phyloP scores from a whole-genome alignment of 2,329 filamentous ascomycete genomes.

The Nemania bipapillata region DNA sequence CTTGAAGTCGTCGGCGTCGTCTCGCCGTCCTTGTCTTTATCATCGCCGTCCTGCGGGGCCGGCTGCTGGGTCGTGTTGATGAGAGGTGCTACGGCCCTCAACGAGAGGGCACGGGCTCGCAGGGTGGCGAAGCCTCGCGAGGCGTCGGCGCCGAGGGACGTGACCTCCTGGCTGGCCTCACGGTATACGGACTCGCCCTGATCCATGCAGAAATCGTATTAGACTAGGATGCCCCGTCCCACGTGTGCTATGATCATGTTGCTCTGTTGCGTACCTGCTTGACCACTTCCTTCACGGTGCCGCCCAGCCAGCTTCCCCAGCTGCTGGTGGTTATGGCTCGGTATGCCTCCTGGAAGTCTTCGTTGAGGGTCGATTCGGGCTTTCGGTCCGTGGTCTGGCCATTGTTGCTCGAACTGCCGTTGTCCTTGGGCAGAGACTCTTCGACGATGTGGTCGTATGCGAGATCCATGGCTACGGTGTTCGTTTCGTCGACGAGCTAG shows the following conservation, averaged over 20 bases:
- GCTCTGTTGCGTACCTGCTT: slow-evolving; percentile 74
- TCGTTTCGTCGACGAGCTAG: background rate
- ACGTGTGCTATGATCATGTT: background rate
- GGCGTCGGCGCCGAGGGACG: slow-evolving; percentile 81
- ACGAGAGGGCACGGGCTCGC: slow-evolving; percentile 77
- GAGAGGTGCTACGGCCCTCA: slow-evolving; percentile 58
- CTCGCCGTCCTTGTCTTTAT: slow-evolving; percentile 52
- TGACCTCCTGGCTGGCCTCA: slow-evolving; percentile 86
- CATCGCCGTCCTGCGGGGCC: slow-evolving; percentile 47
- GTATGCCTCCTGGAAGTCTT: slow-evolving; percentile 94
- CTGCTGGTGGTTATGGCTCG: slow-evolving; percentile 89
- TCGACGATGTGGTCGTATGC: slow-evolving; percentile 97
- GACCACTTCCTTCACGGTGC: slow-evolving; percentile 88
- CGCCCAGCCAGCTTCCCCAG: slow-evolving; percentile 89
- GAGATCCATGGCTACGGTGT: slow-evolving; percentile 76
- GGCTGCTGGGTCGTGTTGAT: slow-evolving; percentile 44
- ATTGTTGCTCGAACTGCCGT: slow-evolving; percentile 16
- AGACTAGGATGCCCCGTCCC: background rate
- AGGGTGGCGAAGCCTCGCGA: slow-evolving; percentile 81
- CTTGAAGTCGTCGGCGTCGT: slow-evolving; percentile 61
- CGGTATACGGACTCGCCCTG: slow-evolving; percentile 85
- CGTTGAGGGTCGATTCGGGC: slow-evolving; percentile 72
- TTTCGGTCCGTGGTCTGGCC: slow-evolving; percentile 42
- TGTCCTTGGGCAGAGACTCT: slow-evolving; percentile 73
- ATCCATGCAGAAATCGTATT: slow-evolving; percentile 35